A percentile compares a stretch with the other conserved stretches of the same genome.
Conservation (phyloP, 495 filamentous ascomycete genomes). For the Tuber aestivum region DNA sequence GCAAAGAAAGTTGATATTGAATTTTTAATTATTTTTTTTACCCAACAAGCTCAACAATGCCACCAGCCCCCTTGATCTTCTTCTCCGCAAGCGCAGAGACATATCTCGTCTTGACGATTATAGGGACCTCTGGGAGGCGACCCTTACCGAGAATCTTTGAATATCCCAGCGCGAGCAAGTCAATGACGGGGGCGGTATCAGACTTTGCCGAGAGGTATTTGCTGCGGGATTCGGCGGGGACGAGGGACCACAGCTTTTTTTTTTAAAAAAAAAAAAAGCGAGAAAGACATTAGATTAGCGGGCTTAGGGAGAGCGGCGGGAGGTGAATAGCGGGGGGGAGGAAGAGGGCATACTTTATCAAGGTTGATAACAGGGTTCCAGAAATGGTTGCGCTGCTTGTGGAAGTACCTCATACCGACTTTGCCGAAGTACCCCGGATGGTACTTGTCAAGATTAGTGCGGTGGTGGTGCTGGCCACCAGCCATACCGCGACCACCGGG, state of each 20-base stretch:
- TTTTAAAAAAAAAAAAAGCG: slow-evolving; percentile 13
- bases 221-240: slow-evolving; percentile 65
- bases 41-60: slow-evolving; percentile 84
- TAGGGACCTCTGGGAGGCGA: slow-evolving; percentile 72
- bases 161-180: slow-evolving; percentile 86
- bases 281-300: slow-evolving; percentile 7
- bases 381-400: slow-evolving; percentile 80
- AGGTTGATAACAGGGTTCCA: slow-evolving; percentile 91
- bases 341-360: slow-evolving; percentile 62
- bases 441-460: slow-evolving; percentile 92
- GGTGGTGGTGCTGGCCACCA: slow-evolving; percentile 93
- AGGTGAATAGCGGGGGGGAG: background rate
- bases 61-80: slow-evolving; percentile 93
- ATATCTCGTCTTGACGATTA: slow-evolving; percentile 83
- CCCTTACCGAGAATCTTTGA: slow-evolving; percentile 92
- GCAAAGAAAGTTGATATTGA: slow-evolving; percentile 8
- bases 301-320: background rate
- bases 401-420: slow-evolving; percentile 95
- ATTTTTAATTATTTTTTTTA: slow-evolving; percentile 48
- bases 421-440: slow-evolving; percentile 97
- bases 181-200: slow-evolving; percentile 84
- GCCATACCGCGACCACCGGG: slow-evolving; percentile 56
- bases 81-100: slow-evolving; percentile 82
- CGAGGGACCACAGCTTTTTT: slow-evolving; percentile 63
- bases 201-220: slow-evolving; percentile 59